Evolutionary conservation across 179 eudicot species (phyloP).

Genomic region (Corrigiola litoralis): DNA sequence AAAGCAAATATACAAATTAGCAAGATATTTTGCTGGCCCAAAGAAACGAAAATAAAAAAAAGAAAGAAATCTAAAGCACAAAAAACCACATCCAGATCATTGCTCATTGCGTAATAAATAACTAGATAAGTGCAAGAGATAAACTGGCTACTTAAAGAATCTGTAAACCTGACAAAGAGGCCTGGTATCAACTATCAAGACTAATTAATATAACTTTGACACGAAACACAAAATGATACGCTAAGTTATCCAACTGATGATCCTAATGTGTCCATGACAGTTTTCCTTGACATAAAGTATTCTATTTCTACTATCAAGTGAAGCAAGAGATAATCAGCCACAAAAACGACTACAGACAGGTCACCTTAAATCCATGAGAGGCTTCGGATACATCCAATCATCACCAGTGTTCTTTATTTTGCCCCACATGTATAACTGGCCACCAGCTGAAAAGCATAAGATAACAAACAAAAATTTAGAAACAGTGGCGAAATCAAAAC

Average conservation of each 20-base stretch:
- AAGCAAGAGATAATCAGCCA: background rate
- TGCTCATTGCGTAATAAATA: too few species aligned
- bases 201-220: too few species aligned
- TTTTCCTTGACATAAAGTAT: too few species aligned
- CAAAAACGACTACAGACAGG: background rate
- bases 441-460: slow-evolving; percentile 61
- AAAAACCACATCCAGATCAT: too few species aligned
- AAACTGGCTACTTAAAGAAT: too few species aligned
- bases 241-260: too few species aligned
- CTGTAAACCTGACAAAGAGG: too few species aligned
- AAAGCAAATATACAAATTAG: background rate
- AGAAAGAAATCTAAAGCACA: background rate
- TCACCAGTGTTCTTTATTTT: slow-evolving; percentile 89
- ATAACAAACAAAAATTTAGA: background rate
- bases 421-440: slow-evolving; percentile 99
- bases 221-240: too few species aligned
- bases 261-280: too few species aligned
- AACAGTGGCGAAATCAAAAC: background rate
- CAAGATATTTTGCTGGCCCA: background rate
- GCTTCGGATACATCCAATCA: slow-evolving; percentile 99
- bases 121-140: too few species aligned
- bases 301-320: too few species aligned
- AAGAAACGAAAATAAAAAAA: background rate
- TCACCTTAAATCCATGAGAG: slow-evolving; percentile 94
- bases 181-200: too few species aligned